phyloP scores from a whole-genome alignment of 2,329 filamentous ascomycete species.

The Alternaria sp. region DNA sequence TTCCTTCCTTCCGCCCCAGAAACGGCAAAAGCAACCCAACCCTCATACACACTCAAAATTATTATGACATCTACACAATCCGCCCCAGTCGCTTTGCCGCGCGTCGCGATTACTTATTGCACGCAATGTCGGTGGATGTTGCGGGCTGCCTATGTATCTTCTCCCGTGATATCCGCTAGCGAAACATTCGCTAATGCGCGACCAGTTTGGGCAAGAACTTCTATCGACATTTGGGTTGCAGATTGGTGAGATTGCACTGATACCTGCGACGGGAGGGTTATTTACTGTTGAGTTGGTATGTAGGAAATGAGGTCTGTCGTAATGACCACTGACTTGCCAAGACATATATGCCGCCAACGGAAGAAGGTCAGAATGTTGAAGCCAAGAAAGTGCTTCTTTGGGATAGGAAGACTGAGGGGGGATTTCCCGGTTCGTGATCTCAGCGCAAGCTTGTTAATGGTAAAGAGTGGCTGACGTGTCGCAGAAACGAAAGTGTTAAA shows the following conservation, averaged over 20 bases:
- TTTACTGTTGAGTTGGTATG: slow-evolving; percentile 74
- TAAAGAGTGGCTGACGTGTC: neutral
- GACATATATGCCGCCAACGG: slow-evolving; percentile 32
- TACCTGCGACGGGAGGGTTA: slow-evolving; percentile 82
- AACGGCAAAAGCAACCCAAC: neutral
- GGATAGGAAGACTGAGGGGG: slow-evolving; percentile 85
- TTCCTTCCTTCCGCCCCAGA: neutral
- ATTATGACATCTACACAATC: slow-evolving; percentile 33
- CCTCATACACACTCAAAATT: neutral
- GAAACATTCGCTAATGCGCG: neutral
- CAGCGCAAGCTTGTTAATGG: no score
- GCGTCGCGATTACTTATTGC: slow-evolving; percentile 88
- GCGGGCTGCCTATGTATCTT: slow-evolving; percentile 77
- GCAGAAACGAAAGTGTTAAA: slow-evolving; percentile 88
- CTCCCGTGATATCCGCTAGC: neutral
- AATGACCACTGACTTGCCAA: neutral
- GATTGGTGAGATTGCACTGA: slow-evolving; percentile 85
- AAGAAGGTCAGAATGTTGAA: slow-evolving; percentile 18
- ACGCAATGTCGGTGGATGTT: slow-evolving; percentile 95
- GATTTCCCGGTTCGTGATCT: slow-evolving; percentile 72
- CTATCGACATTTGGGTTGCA: slow-evolving; percentile 87
- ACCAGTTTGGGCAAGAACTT: slow-evolving; percentile 89
- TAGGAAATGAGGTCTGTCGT: neutral
- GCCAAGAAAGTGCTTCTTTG: slow-evolving; percentile 69
- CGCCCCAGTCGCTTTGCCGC: slow-evolving; percentile 60